These are phyloP conservation scores for Trichoderma pleuroti DNA, from an alignment of 2,329 filamentous ascomycete genomes.

Conservation along the genomic window DNA sequence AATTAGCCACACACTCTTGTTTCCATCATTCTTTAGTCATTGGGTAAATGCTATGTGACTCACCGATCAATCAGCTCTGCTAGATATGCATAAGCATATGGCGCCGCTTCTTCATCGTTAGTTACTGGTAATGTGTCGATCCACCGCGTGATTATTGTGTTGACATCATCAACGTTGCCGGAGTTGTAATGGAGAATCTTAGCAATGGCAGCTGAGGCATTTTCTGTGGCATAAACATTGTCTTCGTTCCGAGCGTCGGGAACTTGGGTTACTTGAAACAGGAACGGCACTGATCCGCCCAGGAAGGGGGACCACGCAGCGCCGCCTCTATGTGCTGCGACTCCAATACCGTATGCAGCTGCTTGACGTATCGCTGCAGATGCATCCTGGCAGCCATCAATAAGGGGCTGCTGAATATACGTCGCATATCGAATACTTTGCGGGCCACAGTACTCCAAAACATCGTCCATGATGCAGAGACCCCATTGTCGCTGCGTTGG, in stretches of 20 bases:
- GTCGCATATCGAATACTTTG: constrained; percentile 83
- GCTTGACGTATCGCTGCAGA: constrained; percentile 93
- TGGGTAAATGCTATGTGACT: constrained; percentile 41
- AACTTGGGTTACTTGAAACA: constrained; percentile 82
- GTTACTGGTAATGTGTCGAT: constrained; percentile 84
- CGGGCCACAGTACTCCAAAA: constrained; percentile 91
- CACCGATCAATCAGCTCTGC: constrained; percentile 91
- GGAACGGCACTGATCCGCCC: constrained; percentile 69
- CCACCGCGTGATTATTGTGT: constrained; percentile 80
- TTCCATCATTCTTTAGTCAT: neutral
- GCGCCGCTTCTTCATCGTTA: constrained; percentile 95
- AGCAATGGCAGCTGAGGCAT: constrained; percentile 91
- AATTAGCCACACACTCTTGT: constrained; percentile 27
- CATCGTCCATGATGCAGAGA: constrained; percentile 98
- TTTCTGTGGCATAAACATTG: constrained; percentile 95
- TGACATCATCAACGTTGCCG: constrained; percentile 68
- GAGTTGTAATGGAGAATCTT: constrained; percentile 94
- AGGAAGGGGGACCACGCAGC: constrained; percentile 84
- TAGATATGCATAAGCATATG: constrained; percentile 91
- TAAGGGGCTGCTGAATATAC: constrained; percentile 81
- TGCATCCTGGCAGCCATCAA: constrained; percentile 79
- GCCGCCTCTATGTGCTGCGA: constrained; percentile 90
- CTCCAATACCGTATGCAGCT: constrained; percentile 91
- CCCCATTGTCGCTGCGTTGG: constrained; percentile 96
- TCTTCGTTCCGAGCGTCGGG: constrained; percentile 84